Evolutionary conservation across 306 rosid genomes (phyloP), one percentile per base, ranked within the genome.

Genomic region (Glycyrrhiza uralensis): DNA sequence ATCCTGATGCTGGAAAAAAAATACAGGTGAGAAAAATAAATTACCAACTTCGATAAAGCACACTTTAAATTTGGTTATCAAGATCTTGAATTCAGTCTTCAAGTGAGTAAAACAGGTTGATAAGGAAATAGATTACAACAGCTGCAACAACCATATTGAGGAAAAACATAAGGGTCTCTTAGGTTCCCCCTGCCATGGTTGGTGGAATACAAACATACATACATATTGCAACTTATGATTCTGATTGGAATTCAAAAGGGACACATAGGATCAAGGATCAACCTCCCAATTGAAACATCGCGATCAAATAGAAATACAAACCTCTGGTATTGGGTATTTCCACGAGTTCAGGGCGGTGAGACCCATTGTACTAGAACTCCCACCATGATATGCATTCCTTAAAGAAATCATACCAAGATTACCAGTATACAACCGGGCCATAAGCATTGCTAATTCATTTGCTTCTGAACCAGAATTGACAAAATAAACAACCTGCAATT

Each of bases 401-500:
- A 93, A 41, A 7, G 97, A 86, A 80, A 93, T 84, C 97, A 93
- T 90, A 49, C 87, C 96, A 23, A 90, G 89, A 81, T 75, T 89
- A 47, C 96, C 93, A 12, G 88, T 85, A 64, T 88, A 93, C 5
- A 93, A 87, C 46, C 92, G 96, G 6, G 98, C 97, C 98, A 93
- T 93, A 84, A 93, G 63, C 92, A 79, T 90, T 42, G 98, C 97
- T 58, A 93, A 80, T 72, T 93, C 97, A 76, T 93, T 93, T 28
- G 98, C 98, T 76, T 93, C 98, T 22, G 93, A 69, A 64, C 97
- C 98, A 13, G 98, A 93, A 82, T 93, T 93, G 7, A 93, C 98
- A 79, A 93, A 89, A 78, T 87, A 90, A 19, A 93, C 96, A 55
- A 93, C 97, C 98, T 93, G 87, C 81, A 87, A 66, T 50, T 51